Evolutionary conservation across 306 rosid species (phyloP), one percentile per base, ranked within the genome.

Genomic region (Cicer judaicum): DNA sequence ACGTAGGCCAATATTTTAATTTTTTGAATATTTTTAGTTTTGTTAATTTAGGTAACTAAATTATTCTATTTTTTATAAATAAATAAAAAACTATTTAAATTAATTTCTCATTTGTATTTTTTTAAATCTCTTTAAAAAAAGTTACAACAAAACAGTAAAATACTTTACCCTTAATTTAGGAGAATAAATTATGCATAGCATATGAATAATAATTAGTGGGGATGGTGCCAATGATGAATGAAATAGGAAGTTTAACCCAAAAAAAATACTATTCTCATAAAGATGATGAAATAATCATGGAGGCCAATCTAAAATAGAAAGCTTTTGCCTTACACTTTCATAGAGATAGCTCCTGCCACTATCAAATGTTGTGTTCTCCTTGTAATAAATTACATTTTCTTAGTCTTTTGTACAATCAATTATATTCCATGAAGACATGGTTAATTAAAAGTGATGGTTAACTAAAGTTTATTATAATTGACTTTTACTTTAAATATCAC

Each of bases 201-300:
- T 77, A 85, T 75, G 73, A 67, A 47, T 52, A 67, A 78, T 87
- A 74, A 85, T 82, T 80, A 68, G 14, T 50, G 61, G 44, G 71
- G 53, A 75, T 77, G 79, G 76, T 21, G 10, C 77, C 69, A 76
- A 77, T 86, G 87, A 88, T 92, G 87, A 68, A 84, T 66, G 79
- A 77, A 60, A 83, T 40, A 76, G 83, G 75, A 74, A 84, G 88
- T 73, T 76, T 78, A 82, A 70, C 76, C 76, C 78, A 81, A 46
- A 15, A 73, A 61, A 70, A 57, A 63, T 57, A 38, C 74, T 24
- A 75, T 79, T 83, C 76, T 39, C 68, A 60, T 4, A 80, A 81
- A 75, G 75, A 49, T 78, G 39, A 68, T 41, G 48, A 47, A 80
- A 71, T 46, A 77, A 79, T 82, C 76, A 77, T 79, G 40, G 79